Base-by-base conservation (phyloP, 371 early-diverging fungal species). In the Mucor mucedo region DNA sequence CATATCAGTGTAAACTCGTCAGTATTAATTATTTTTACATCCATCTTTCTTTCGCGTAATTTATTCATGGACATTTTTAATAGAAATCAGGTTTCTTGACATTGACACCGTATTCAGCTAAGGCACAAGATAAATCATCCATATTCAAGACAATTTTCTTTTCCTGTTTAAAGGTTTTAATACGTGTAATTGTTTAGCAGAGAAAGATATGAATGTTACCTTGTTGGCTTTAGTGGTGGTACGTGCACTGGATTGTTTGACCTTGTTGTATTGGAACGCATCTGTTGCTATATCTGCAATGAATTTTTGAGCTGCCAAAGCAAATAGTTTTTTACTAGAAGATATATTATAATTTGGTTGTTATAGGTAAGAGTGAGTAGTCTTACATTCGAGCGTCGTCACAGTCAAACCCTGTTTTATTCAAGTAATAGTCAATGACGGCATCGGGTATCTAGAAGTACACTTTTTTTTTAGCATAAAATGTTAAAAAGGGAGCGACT, bases 281-380 rank as follows among this genome's bases (percentile, higher is more conserved):
- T 97, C 97, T 0, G 91, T 92, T 7, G 95, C 94, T 62, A 98
- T 89, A 67, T 97, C 98, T 2, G 96, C 87, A 16, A 97, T 83
- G 60, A 97, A 97, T 72, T 96, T 97, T 83, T 98, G 98, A 16
- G 97, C 91, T 0, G 95, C 96, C 53, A 98, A 77, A 3, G 93
- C 94, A 27, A 97, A 81, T 40, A 96, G 72, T 35, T 95, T 86
- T 77, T 96, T 96, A 52, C 89, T 91, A 71, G 16, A 13, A 59
- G 35, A 28, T 11, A 50, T 0, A 21, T 21, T 21, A 21, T 32
- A 47, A 35, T 52, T 62, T 21, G 50, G n/a, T 10, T 47, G 9
- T n/a, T 21, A 27, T 14, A 53, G 52, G 50, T 14, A 39, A 5
- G 29, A 11, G 9, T 29, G 14, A 10, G 5, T 41, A 48, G 32